These are phyloP conservation scores for Paecilomyces formosus DNA, from an alignment of 2,329 filamentous ascomycete genomes.

Conservation along the genomic window DNA sequence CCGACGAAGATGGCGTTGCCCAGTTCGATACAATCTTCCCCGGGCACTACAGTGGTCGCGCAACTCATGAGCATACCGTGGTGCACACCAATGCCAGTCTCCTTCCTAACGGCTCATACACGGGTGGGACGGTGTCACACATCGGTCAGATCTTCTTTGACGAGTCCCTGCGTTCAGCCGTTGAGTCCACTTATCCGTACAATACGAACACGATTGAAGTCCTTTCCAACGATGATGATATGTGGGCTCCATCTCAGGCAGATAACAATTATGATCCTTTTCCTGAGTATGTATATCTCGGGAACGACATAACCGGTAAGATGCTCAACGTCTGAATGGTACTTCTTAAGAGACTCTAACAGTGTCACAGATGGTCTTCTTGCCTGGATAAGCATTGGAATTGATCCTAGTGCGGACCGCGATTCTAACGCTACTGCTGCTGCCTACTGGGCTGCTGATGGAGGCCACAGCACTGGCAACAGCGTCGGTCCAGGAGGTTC, in stretches of 20 bases:
- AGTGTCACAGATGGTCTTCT: conserved; percentile 36
- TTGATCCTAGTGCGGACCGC: conserved; percentile 32
- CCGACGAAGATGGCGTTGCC: conserved; percentile 42
- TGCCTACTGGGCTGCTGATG: conserved; percentile 14
- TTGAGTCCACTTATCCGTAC: conserved; percentile 36
- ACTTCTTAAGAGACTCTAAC: not conserved
- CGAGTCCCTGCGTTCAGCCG: conserved; percentile 36
- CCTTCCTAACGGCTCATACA: conserved; percentile 39
- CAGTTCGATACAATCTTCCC: conserved; percentile 43
- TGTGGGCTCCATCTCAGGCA: conserved; percentile 33
- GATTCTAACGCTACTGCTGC: conserved; percentile 17
- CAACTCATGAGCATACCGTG: conserved; percentile 45
- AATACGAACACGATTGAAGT: conserved; percentile 14
- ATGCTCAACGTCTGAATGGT: not conserved
- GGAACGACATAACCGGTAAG: conserved; percentile 31
- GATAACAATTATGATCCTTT: conserved; percentile 44
- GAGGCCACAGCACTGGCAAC: conserved; percentile 10
- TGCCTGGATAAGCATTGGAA: conserved; percentile 44
- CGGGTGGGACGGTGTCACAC: conserved; percentile 39
- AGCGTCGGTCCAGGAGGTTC: not conserved
- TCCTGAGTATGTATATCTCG: conserved; percentile 48
- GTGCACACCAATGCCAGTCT: conserved; percentile 32
- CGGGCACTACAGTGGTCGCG: conserved; percentile 41
- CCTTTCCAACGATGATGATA: conserved; percentile 38
- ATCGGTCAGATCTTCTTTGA: conserved; percentile 47